Conservation (phyloP, 805 yeast genomes). For the Kodamaea kakaduensis region DNA sequence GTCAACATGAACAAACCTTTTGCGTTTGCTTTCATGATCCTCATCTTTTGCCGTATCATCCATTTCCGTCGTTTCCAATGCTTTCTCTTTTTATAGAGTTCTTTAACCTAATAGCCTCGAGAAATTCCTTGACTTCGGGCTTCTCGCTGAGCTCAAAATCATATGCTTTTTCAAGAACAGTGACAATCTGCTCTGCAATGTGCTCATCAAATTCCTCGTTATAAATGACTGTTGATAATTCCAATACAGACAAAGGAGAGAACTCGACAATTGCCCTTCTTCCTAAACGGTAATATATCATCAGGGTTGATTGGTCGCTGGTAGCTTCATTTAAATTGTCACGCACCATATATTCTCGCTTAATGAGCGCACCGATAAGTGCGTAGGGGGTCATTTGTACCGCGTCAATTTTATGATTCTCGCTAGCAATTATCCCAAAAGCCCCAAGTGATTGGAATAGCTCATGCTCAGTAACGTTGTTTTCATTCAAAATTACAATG, state of each 20-base stretch:
- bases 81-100: no score
- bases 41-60: no score
- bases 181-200: constrained; percentile 16
- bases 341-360: constrained; percentile 26
- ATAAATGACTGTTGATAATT: constrained; percentile 22
- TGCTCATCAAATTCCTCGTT: constrained; percentile 21
- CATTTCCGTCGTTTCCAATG: no score
- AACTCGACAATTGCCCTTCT: constrained; percentile 32
- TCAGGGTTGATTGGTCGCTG: constrained; percentile 9
- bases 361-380: constrained; percentile 24
- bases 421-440: constrained; percentile 16
- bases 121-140: neutral
- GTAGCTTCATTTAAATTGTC: constrained; percentile 11
- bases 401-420: constrained; percentile 6
- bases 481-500: constrained; percentile 29
- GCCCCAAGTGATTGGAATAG: constrained; percentile 19
- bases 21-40: no score
- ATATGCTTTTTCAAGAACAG: constrained; percentile 24
- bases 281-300: constrained; percentile 28
- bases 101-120: neutral
- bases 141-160: constrained; percentile 7
- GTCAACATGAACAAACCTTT: no score
- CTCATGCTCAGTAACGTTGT: constrained; percentile 26
- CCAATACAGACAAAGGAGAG: constrained; percentile 24
- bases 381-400: constrained; percentile 16